These are phyloP conservation scores for Avena eriantha DNA, from an alignment of 176 grass and related monocot genomes.

Conservation along the genomic window DNA sequence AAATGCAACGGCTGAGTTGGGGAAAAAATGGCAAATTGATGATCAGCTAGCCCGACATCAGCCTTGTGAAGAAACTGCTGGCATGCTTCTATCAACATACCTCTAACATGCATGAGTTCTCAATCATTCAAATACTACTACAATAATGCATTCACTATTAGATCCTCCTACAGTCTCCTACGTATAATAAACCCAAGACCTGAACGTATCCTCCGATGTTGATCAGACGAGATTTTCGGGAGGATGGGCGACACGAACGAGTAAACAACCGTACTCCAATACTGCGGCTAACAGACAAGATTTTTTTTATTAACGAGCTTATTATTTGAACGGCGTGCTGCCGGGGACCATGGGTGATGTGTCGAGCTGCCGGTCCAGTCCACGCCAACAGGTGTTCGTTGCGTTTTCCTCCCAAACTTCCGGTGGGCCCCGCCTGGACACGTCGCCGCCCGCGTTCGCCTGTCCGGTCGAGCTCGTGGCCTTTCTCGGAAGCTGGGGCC, in stretches of 20 bases:
- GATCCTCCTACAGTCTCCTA: background rate
- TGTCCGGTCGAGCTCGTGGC: background rate
- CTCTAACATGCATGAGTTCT: background rate
- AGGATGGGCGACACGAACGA: background rate
- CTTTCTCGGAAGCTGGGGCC: background rate
- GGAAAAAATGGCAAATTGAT: no score
- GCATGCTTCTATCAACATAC: no score
- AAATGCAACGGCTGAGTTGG: no score
- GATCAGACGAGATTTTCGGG: background rate
- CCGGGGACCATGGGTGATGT: background rate
- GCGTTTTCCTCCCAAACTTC: background rate
- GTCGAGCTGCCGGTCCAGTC: background rate
- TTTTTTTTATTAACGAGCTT: background rate
- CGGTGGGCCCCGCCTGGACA: constrained; percentile 8
- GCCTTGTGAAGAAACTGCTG: no score
- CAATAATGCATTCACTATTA: background rate
- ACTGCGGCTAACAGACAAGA: background rate
- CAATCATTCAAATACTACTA: background rate
- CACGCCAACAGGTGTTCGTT: background rate
- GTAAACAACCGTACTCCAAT: background rate
- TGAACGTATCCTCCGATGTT: background rate
- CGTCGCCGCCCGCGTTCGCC: background rate
- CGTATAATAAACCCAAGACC: no score
- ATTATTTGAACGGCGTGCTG: background rate
- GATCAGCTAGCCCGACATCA: no score